Conservation (phyloP, 1,284 basidiomycete genomes). For the Boletus sp. region DNA sequence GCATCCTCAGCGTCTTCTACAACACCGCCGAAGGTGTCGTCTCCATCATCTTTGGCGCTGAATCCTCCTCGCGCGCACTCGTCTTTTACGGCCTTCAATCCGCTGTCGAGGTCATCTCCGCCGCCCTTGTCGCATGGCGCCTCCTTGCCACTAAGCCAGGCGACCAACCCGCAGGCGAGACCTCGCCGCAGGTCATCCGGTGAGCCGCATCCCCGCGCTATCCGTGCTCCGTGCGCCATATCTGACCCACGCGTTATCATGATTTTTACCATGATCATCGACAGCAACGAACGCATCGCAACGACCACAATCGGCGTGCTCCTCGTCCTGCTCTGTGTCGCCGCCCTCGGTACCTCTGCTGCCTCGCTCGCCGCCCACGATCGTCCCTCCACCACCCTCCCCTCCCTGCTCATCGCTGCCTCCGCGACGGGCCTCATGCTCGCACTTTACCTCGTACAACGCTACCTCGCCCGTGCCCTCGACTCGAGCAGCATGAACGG, state of each 20-base stretch:
- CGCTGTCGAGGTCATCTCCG: slow-evolving; percentile 24
- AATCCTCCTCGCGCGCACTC: slow-evolving; percentile 50
- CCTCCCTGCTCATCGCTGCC: slow-evolving; percentile 45
- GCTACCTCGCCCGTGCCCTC: slow-evolving; percentile 46
- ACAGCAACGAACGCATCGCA: slow-evolving; percentile 44
- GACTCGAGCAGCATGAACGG: slow-evolving; percentile 48
- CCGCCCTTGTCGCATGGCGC: slow-evolving; percentile 40
- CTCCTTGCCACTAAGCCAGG: slow-evolving; percentile 33
- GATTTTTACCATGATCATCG: not conserved
- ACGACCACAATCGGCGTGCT: slow-evolving; percentile 43
- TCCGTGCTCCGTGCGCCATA: no score
- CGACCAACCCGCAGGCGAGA: slow-evolving; percentile 33
- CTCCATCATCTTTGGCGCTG: slow-evolving; percentile 49
- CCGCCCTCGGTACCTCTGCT: slow-evolving; percentile 42
- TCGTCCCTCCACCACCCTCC: slow-evolving; percentile 43
- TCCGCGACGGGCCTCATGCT: slow-evolving; percentile 45
- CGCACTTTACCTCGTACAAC: slow-evolving; percentile 48
- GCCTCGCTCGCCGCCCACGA: slow-evolving; percentile 41
- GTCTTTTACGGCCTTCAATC: slow-evolving; percentile 57
- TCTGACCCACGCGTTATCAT: no score
- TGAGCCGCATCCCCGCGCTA: slow-evolving; percentile 16
- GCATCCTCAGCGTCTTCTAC: slow-evolving; percentile 40
- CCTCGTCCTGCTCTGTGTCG: slow-evolving; percentile 40
- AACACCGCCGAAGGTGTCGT: slow-evolving; percentile 39
- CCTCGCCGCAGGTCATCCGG: slow-evolving; percentile 35